A percentile compares a stretch with the other conserved stretches of the same genome.
These are phyloP conservation scores for Suillus tomentosus DNA, from an alignment of 768 basidiomycete species.

Conservation along the genomic window DNA sequence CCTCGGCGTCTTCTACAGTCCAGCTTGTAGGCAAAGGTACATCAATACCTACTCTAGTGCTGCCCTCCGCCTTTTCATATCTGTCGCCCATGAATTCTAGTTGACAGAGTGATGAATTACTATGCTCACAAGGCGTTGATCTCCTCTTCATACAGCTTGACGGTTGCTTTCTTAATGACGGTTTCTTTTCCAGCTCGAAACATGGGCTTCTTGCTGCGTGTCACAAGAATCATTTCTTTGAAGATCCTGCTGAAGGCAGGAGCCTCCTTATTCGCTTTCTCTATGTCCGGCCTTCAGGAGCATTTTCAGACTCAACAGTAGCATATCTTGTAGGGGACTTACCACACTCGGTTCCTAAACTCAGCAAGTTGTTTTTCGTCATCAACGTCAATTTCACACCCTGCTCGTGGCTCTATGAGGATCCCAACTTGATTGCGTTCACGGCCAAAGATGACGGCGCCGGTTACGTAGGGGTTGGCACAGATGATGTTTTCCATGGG, in stretches of 20 bases:
- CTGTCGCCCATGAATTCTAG: conserved; percentile 18
- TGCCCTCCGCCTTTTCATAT: conserved; percentile 35
- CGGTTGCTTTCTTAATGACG: conserved; percentile 39
- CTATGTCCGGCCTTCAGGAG: conserved; percentile 38
- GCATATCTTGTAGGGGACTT: not conserved
- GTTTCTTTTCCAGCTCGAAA: conserved; percentile 48
- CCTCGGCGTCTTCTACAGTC: conserved; percentile 20
- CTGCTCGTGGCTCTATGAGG: conserved; percentile 30
- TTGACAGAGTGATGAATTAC: not conserved
- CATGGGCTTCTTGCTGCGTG: conserved; percentile 43
- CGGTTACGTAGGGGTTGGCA: conserved; percentile 22
- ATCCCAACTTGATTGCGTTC: conserved; percentile 35
- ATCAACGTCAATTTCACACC: conserved; percentile 21
- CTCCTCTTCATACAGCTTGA: conserved; percentile 43
- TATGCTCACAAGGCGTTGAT: conserved; percentile 47
- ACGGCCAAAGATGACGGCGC: conserved; percentile 36
- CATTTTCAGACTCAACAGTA: not conserved
- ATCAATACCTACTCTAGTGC: conserved; percentile 20
- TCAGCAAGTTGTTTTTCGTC: conserved; percentile 26
- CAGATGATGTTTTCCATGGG: conserved; percentile 30
- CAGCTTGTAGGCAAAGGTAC: conserved; percentile 27
- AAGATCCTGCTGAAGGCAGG: conserved; percentile 48
- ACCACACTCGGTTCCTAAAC: conserved; percentile 37
- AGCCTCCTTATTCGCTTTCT: conserved; percentile 43
- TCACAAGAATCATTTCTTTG: conserved; percentile 55